Base-by-base conservation (phyloP, 2,329 filamentous ascomycete genomes). In the Thelonectria rubi region DNA sequence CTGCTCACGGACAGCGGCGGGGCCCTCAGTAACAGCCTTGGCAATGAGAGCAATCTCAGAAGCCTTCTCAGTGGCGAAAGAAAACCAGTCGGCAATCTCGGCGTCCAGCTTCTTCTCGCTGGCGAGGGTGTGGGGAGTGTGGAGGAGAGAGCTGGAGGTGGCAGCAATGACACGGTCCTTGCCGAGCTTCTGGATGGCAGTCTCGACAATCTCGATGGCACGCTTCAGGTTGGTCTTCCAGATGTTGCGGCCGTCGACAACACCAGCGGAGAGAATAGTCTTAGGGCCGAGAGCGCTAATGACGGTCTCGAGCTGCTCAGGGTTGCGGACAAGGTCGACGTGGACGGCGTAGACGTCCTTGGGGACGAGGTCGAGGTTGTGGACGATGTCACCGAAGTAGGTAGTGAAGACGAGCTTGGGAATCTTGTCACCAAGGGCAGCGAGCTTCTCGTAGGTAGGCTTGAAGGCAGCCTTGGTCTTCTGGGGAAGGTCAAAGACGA, bases 211-310 rank as follows among this genome's bases (percentile, higher is more conserved):
- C 85, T 95, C 94, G 69, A 99, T 96, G 76, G 95, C 93, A 74
- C 88, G 88, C 88, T 97, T 91, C 84, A 97, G 91, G 90, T 98
- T 97, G 83, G 93, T 97, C 92, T 99, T 99, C 95, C 95, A 99
- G 86, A 99, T 98, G 88, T 99, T 99, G 76, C 95, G 93, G 75
- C 95, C 95, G 75, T 99, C 94, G 71, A 99, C 95, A 73, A 99
- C 91, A 92, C 95, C 95, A 69, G 89, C 91, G 70, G 95, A 99
- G 70, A 99, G 90, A 72, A 93, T 81, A 78, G 97, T 96, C 79
- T 93, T 93, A 78, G 92, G 82, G 78, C 93, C 93, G 69, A 99
- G 88, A 75, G 93, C 90, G 75, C 84, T 85, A 72, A 93, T 80
- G 74, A 99, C 93, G 69, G 90, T 88, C 65, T 95, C 89, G 68